Percentiles rank a stretch among this genome's conserved stretches.
phyloP scores from a whole-genome alignment of 2,329 filamentous ascomycete species.

The Phyllosticta citribraziliensis region DNA sequence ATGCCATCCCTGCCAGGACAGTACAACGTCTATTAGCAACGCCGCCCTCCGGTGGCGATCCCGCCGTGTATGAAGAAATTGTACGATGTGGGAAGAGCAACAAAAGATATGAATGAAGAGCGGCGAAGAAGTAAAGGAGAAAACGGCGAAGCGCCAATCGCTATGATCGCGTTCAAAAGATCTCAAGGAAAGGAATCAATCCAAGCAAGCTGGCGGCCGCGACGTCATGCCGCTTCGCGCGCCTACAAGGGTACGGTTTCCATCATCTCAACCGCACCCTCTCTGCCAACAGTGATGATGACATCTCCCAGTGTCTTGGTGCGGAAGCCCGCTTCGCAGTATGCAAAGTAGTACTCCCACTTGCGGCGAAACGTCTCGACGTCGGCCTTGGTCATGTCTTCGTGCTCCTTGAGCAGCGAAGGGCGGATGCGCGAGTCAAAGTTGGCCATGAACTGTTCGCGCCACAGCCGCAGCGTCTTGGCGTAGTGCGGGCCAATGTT shows the following conservation, averaged over 20 bases:
- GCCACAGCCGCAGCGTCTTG: conserved; percentile 59
- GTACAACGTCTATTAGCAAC: too few species aligned
- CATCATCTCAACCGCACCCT: conserved; percentile 58
- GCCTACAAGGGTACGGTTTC: conserved; percentile 55
- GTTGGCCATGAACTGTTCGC: conserved; percentile 53
- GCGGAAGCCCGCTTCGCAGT: conserved; percentile 64
- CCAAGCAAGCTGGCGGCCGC: neutral
- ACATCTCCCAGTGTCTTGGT: conserved; percentile 64
- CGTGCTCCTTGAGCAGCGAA: conserved; percentile 49
- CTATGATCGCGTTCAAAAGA: neutral
- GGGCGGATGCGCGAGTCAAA: conserved; percentile 53
- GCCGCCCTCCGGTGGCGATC: too few species aligned
- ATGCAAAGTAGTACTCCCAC: conserved; percentile 71
- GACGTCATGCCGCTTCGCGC: neutral
- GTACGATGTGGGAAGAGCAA: too few species aligned
- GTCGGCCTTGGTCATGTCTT: conserved; percentile 49
- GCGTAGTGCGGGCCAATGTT: conserved; percentile 69
- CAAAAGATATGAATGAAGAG: neutral
- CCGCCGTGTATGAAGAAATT: too few species aligned
- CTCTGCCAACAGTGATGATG: conserved; percentile 59
- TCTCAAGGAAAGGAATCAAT: neutral
- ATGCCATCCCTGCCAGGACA: too few species aligned
- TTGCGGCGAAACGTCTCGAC: conserved; percentile 60
- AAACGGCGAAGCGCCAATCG: neutral
- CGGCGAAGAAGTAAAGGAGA: neutral